A percentile compares a stretch with the other conserved stretches of the same genome.
Evolutionary conservation across 139 green algal genomes (phyloP).

Genomic region (Edaphochlamys debaryana): DNA sequence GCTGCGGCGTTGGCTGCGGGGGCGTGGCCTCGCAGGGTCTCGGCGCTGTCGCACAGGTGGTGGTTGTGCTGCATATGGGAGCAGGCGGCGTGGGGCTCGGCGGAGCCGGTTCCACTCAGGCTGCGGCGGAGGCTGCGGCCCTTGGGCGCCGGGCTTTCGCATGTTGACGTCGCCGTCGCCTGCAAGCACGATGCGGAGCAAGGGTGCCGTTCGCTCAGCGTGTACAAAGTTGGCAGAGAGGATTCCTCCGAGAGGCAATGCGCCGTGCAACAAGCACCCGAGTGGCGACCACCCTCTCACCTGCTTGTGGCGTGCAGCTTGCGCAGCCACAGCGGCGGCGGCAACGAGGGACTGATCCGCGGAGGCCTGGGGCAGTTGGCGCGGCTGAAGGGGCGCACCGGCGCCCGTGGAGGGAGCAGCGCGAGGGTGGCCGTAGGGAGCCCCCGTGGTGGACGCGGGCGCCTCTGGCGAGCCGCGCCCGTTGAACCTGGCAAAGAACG

Average conservation of each 20-base stretch:
- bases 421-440: background rate
- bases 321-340: background rate
- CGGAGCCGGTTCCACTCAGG: background rate
- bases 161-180: background rate
- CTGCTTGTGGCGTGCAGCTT: no score
- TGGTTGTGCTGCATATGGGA: background rate
- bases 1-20: background rate
- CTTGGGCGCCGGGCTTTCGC: constrained; percentile 21
- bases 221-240: background rate
- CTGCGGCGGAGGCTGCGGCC: background rate
- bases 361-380: background rate
- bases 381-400: no score
- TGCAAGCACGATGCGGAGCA: background rate
- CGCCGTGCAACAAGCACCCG: background rate
- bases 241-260: background rate
- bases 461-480: no score
- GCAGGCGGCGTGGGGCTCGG: background rate
- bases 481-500: no score
- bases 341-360: background rate
- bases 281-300: background rate
- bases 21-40: constrained; percentile 6
- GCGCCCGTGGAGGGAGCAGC: no score
- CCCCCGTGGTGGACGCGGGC: background rate
- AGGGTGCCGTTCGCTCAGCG: background rate
- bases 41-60: constrained; percentile 1